These are phyloP conservation scores for Phytophthora sansomeana DNA, from an alignment of 352 stramenopile genomes.

Conservation along the genomic window DNA sequence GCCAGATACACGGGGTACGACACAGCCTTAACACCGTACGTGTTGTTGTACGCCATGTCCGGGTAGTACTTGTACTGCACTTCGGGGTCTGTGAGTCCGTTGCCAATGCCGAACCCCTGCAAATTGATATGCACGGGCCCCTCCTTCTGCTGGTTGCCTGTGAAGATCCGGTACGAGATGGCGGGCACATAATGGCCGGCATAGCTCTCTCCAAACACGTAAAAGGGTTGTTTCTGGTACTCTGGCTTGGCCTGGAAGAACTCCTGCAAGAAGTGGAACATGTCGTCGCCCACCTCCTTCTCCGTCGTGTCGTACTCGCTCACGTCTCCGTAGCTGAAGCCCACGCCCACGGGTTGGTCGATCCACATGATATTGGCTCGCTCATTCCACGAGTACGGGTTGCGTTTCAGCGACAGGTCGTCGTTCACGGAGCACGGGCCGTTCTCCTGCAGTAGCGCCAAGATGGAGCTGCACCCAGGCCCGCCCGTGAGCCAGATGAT, in stretches of 20 bases:
- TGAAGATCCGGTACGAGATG: slow-evolving; percentile 79
- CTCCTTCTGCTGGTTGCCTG: slow-evolving; percentile 69
- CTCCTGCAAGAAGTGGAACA: slow-evolving; percentile 95
- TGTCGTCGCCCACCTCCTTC: slow-evolving; percentile 94
- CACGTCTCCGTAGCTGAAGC: slow-evolving; percentile 93
- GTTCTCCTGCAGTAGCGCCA: slow-evolving; percentile 96
- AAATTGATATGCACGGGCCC: slow-evolving; percentile 87
- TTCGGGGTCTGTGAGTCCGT: slow-evolving; percentile 95
- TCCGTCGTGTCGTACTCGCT: slow-evolving; percentile 92
- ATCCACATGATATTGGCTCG: slow-evolving; percentile 97
- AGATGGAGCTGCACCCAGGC: slow-evolving; percentile 93
- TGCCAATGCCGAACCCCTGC: slow-evolving; percentile 95
- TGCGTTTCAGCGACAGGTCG: slow-evolving; percentile 86
- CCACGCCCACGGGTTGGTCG: slow-evolving; percentile 95
- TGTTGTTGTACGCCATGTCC: slow-evolving; percentile 94
- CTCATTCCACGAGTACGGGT: slow-evolving; percentile 95
- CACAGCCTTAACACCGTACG: slow-evolving; percentile 79
- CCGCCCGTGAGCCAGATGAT: slow-evolving; percentile 98
- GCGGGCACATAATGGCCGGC: slow-evolving; percentile 95
- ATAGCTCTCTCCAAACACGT: slow-evolving; percentile 95
- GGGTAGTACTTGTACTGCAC: slow-evolving; percentile 89
- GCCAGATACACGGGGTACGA: slow-evolving; percentile 66
- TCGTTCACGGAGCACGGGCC: slow-evolving; percentile 95
- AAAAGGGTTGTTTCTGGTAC: slow-evolving; percentile 93
- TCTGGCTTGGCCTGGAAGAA: slow-evolving; percentile 93